phyloP scores from a whole-genome alignment of 176 grass and related monocot genomes.

The Tillandsia fasciculata region DNA sequence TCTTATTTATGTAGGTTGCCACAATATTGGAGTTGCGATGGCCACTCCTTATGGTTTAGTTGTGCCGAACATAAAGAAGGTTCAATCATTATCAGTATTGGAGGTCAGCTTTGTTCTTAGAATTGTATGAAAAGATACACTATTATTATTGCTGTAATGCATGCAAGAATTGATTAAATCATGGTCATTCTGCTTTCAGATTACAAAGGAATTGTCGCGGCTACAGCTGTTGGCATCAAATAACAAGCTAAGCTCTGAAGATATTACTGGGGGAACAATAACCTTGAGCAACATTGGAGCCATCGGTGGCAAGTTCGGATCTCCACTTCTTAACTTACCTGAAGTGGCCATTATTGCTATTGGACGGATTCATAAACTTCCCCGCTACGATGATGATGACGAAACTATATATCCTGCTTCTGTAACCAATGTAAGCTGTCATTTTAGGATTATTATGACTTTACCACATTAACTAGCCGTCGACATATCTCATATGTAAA shows the following conservation, averaged over 20 bases:
- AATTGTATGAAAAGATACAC: not conserved
- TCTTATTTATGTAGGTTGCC: conserved; percentile 48
- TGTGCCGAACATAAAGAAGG: conserved; percentile 86
- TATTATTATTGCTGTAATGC: conserved; percentile 8
- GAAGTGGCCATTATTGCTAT: conserved; percentile 96
- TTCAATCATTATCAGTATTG: conserved; percentile 79
- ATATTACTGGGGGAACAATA: conserved; percentile 81
- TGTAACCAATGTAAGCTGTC: conserved; percentile 52
- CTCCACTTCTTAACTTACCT: conserved; percentile 85
- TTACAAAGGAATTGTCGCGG: conserved; percentile 68
- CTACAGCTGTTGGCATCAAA: conserved; percentile 62
- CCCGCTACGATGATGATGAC: conserved; percentile 50
- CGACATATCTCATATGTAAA: not conserved
- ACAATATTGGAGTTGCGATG: conserved; percentile 97
- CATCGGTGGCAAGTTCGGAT: conserved; percentile 94
- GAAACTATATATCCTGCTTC: conserved; percentile 68
- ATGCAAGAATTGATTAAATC: conserved; percentile 4
- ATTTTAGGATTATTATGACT: not conserved
- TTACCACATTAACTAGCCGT: not conserved
- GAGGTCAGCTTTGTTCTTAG: conserved; percentile 40
- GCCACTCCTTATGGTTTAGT: conserved; percentile 83
- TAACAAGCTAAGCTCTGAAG: conserved; percentile 51
- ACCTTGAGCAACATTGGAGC: conserved; percentile 95
- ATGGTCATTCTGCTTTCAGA: conserved; percentile 34
- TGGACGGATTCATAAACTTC: conserved; percentile 73